Evolutionary conservation across 352 stramenopile genomes (phyloP).

Genomic region (Phytophthora nicotianae): DNA sequence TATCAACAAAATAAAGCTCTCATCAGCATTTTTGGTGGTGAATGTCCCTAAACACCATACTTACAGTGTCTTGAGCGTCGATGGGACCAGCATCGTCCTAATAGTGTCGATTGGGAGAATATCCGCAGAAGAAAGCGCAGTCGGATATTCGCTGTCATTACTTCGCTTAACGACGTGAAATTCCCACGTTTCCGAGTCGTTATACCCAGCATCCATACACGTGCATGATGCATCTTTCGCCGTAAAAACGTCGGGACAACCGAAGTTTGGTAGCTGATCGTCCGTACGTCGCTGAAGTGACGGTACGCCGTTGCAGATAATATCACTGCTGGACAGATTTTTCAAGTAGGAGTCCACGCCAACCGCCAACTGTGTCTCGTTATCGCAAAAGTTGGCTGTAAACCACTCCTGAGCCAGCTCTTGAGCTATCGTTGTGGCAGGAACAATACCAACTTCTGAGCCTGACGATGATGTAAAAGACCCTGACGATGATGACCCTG

Average conservation of each 20-base stretch:
- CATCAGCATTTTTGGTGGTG: background rate
- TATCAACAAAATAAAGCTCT: background rate
- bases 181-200: conserved; percentile 26
- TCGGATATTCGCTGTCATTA: conserved; percentile 22
- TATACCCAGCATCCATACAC: conserved; percentile 27
- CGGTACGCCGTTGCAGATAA: conserved; percentile 34
- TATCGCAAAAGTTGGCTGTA: conserved; percentile 32
- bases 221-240: conserved; percentile 36
- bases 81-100: conserved; percentile 32
- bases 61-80: conserved; percentile 38
- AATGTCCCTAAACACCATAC: background rate
- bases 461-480: conserved; percentile 11
- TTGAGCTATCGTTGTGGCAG: conserved; percentile 24
- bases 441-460: conserved; percentile 28
- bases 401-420: conserved; percentile 41
- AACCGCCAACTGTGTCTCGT: conserved; percentile 40
- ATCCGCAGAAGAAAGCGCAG: conserved; percentile 12
- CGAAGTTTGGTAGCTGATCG: conserved; percentile 28
- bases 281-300: conserved; percentile 33
- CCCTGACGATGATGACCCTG: conserved; percentile 14
- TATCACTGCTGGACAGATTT: conserved; percentile 28
- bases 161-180: conserved; percentile 25
- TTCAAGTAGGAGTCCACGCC: conserved; percentile 28
- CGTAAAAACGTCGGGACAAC: conserved; percentile 41
- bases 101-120: conserved; percentile 36